phyloP scores from a whole-genome alignment of 176 grass and related monocot genomes.

The Paspalum vaginatum region DNA sequence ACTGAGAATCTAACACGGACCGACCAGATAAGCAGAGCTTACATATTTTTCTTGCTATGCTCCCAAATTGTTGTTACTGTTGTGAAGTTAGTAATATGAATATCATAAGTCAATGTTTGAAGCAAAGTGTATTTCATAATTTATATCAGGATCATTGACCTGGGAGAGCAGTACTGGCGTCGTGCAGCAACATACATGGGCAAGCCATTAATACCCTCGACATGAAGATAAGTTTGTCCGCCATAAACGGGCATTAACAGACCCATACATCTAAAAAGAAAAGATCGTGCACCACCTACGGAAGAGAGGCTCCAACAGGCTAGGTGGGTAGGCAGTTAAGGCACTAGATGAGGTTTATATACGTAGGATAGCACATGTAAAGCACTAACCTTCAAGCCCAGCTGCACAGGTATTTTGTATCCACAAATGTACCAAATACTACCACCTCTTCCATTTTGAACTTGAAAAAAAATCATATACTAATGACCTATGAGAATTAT shows the following conservation, averaged over 20 bases:
- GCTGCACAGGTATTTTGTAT: conserved; percentile 34
- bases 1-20: conserved; percentile 55
- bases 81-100: conserved; percentile 24
- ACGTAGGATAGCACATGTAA: conserved; percentile 56
- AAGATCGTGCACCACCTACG: conserved; percentile 41
- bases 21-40: conserved; percentile 42
- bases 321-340: conserved; percentile 38
- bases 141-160: conserved; percentile 49
- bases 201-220: conserved; percentile 40
- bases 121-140: conserved; percentile 39
- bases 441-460: no score
- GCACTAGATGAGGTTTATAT: conserved; percentile 32
- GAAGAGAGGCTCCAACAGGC: conserved; percentile 22
- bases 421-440: conserved; percentile 20
- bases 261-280: conserved; percentile 35
- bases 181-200: conserved; percentile 37
- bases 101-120: conserved; percentile 29
- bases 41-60: conserved; percentile 41
- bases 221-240: conserved; percentile 56
- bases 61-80: conserved; percentile 39
- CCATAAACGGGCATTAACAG: conserved; percentile 43
- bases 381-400: conserved; percentile 40
- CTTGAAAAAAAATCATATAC: no score
- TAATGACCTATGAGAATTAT: no score
- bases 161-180: not conserved